Conservation (phyloP, 352 stramenopile species). For the Thalassiosira mediterranea region DNA sequence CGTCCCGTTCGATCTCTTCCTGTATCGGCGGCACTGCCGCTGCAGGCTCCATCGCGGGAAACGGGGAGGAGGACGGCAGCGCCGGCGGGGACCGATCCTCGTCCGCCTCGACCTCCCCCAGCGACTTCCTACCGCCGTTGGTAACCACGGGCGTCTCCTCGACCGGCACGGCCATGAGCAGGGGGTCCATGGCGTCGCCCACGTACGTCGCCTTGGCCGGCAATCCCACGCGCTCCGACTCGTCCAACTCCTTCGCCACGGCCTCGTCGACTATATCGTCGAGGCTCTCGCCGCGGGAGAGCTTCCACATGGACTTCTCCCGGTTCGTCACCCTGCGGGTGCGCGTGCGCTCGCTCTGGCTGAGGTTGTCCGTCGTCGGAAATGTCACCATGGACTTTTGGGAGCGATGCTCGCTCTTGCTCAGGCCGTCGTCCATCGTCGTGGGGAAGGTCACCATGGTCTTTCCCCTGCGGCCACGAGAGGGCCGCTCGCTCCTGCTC, state of each 20-base stretch:
- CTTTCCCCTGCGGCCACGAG: too few relatives aligned
- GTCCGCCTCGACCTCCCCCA: not conserved
- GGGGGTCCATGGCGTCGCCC: conserved; percentile 28
- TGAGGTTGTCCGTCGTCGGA: conserved; percentile 11
- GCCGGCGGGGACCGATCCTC: too few relatives aligned
- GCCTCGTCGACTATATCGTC: conserved; percentile 3
- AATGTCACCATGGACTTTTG: too few relatives aligned
- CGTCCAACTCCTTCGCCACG: not conserved
- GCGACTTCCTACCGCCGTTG: not conserved
- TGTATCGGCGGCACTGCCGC: too few relatives aligned
- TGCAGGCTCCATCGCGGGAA: too few relatives aligned
- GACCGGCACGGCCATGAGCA: conserved; percentile 22
- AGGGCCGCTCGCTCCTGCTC: too few relatives aligned
- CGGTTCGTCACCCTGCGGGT: not conserved
- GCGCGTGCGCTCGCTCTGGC: not conserved
- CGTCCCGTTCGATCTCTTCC: too few relatives aligned
- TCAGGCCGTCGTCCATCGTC: too few relatives aligned
- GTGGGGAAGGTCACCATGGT: too few relatives aligned
- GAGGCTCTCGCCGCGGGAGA: not conserved
- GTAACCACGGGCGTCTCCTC: conserved; percentile 6
- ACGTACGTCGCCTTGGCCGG: not conserved
- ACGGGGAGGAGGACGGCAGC: too few relatives aligned
- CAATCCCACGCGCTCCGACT: conserved; percentile 8
- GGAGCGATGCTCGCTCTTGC: too few relatives aligned
- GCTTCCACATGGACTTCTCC: conserved; percentile 11